Percentiles rank a stretch among this genome's conserved stretches.
Conservation (phyloP, 169 alveolate species). For the Plasmodium knowlesi region DNA sequence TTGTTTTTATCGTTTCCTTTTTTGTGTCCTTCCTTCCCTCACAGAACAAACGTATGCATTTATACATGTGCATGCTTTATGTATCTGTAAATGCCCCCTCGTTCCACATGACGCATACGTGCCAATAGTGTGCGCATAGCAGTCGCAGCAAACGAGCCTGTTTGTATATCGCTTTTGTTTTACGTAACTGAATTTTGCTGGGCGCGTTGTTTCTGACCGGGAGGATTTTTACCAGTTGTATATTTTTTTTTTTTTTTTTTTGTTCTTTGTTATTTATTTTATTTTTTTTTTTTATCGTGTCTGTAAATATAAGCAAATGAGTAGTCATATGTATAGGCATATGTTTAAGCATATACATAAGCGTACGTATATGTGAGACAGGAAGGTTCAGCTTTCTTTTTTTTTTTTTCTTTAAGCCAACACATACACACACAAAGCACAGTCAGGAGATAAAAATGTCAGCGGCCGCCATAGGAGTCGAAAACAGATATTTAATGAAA, state of each 20-base stretch:
- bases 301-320: not conserved
- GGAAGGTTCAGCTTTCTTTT: not conserved
- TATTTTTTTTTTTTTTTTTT: not conserved
- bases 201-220: not conserved
- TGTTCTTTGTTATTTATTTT: not conserved
- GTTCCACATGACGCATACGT: not conserved
- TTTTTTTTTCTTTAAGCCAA: too few relatives aligned
- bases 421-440: not conserved
- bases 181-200: not conserved
- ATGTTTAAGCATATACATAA: not conserved
- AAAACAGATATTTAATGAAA: conserved; percentile 58
- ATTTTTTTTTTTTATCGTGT: not conserved
- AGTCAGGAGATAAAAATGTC: conserved; percentile 13
- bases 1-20: not conserved
- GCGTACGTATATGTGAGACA: not conserved
- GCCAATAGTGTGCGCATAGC: not conserved
- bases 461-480: conserved; percentile 57
- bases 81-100: not conserved
- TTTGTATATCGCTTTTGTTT: not conserved
- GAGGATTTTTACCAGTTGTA: not conserved
- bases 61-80: not conserved
- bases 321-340: not conserved
- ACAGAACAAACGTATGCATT: not conserved
- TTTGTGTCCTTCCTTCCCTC: not conserved
- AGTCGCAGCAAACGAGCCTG: not conserved